Base-by-base conservation (phyloP, 1,284 basidiomycete species). In the Xanthoconium separans region DNA sequence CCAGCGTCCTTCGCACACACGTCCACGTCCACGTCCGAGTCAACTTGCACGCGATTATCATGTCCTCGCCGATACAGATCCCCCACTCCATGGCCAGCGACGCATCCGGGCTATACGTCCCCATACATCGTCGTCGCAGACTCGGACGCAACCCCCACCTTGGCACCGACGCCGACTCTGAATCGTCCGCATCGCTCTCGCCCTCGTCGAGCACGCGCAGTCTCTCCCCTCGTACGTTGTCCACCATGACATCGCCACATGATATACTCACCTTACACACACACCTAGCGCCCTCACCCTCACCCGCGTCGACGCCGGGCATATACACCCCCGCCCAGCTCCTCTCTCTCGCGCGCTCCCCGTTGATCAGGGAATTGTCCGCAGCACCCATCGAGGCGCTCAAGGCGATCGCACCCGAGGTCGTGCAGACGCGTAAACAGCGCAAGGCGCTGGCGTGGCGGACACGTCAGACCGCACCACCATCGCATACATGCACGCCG, bases 311-410 rank as follows among this genome's bases (percentile, higher is more conserved):
- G 27, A 27, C 27, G 36, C 9, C 15, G 61, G 62, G 8, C 40
- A 46, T 70, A 18, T 71, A 72, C 51, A 58, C 61, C 3, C 65
- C 58, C 29, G 50, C 56, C 3, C 56, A 72, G n/a, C 58, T 69
- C 11, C 13, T 72, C 33, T 13, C 47, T 0, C 57, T 72, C 24
- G 43, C 67, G 0, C 22, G 39, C 0, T 70, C 66, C 2, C 63
- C 67, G 11, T 53, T 70, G 5, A 47, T 68, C 15, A 46, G 56
- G 12, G 56, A 41, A 33, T 46, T 59, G 3, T 50, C 58, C 1
- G 31, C 34, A 5, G 33, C 11, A 1, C 46, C 55, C 8, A 16
- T 58, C 13, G 55, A 54, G 7, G 42, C 37, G 0, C 36, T 69
- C 7, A 61, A 60, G 1, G 49, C 34, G 2, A 39, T 34, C 13